A percentile compares a stretch with the other conserved stretches of the same genome.
Evolutionary conservation across 768 basidiomycete species (phyloP).

Genomic region (Epithele typhae): DNA sequence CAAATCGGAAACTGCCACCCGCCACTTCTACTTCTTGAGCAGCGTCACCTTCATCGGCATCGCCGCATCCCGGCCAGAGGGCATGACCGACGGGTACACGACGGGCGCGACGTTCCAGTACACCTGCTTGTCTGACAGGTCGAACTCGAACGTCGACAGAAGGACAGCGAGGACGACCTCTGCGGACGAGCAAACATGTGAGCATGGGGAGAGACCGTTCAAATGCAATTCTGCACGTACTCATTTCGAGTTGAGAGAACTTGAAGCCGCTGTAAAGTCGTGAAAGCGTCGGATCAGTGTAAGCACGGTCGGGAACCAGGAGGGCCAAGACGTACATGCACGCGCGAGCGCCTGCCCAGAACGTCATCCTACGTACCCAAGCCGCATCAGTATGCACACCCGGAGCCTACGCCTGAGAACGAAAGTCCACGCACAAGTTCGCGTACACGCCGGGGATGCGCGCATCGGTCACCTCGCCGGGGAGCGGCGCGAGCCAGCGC

Average conservation of each 20-base stretch:
- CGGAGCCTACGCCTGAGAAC: background rate
- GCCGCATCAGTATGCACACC: background rate
- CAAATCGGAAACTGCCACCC: no score
- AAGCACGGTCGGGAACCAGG: background rate
- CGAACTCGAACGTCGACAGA: conserved; percentile 25
- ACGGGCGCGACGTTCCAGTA: conserved; percentile 25
- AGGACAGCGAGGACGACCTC: conserved; percentile 27
- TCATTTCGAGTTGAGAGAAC: conserved; percentile 20
- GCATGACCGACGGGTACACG: conserved; percentile 18
- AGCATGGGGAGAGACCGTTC: background rate
- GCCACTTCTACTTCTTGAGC: background rate
- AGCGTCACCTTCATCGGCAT: conserved; percentile 20
- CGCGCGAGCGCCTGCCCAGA: conserved; percentile 23
- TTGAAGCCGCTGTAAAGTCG: conserved; percentile 17
- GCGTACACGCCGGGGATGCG: conserved; percentile 16
- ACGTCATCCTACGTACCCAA: conserved; percentile 20
- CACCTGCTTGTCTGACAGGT: conserved; percentile 19
- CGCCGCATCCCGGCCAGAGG: conserved; percentile 4
- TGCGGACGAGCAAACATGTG: conserved; percentile 3
- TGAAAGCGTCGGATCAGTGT: background rate
- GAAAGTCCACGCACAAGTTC: no score
- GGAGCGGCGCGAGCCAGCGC: conserved; percentile 33
- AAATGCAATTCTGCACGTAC: background rate
- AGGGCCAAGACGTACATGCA: conserved; percentile 23
- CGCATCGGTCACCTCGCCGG: conserved; percentile 8